Base-by-base conservation (phyloP, 2,329 filamentous ascomycete species). In the Verticillium klebahnii region DNA sequence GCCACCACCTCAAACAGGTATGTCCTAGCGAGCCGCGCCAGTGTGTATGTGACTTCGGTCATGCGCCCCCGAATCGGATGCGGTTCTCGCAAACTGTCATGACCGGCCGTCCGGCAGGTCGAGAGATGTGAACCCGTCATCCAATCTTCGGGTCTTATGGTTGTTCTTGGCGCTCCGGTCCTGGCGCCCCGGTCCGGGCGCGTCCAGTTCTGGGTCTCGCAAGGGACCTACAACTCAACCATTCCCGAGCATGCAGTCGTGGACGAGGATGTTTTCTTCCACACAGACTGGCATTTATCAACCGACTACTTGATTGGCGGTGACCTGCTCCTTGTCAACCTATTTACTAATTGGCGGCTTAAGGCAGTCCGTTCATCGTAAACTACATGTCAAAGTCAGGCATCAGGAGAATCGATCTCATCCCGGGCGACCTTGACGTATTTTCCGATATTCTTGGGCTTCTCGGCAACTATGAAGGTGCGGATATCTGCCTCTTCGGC, bases 381-480 rank as follows among this genome's bases (percentile, higher is more conserved):
- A 85, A 86, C 64, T 87, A 85, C 69, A 71, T 85, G 50, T 75
- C 79, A 15, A 80, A 76, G 63, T 73, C 77, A 19, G 77, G 74
- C 57, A 57, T 71, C n/a, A 75, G 78, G 25, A 80, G 77, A 61
- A 72, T 86, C 50, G 77, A 73, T 59, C 75, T 87, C 54, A 75
- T 87, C 56, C 80, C 84, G 60, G 81, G 81, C 39, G 83, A 86
- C 62, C 69, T 72, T 61, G 91, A 93, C 69, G 89, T 85, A 12
- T 89, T 96, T 69, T 84, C 86, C 14, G 88, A 90, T 67, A 86
- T 95, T 60, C 76, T 95, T 56, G 80, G 85, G 50, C 81, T 93
- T 64, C 85, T 96, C 63, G 84, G 84, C 70, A 89, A 93, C 68
- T 96, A 96, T 75, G 91, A 93, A 78, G 82, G 84, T 84, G 72